Evolutionary conservation across 345 rosid genomes (phyloP).

Genomic region (Gossypium mustelinum): DNA sequence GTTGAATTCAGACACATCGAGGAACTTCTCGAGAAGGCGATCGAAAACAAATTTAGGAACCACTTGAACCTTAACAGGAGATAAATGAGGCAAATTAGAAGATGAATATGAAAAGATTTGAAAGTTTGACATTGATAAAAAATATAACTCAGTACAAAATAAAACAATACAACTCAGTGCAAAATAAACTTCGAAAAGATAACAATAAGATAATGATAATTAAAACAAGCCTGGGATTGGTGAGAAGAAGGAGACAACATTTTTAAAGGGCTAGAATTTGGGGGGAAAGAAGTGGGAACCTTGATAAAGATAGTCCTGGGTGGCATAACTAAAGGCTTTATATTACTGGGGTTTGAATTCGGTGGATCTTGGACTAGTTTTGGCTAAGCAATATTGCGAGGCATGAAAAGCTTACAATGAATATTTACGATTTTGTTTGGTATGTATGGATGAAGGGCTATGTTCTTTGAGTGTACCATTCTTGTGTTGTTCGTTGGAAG

Average conservation of each 20-base stretch:
- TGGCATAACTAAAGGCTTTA: conserved; percentile 15
- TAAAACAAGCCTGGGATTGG: background rate
- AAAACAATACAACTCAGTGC: background rate
- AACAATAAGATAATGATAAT: background rate
- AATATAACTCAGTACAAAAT: no score
- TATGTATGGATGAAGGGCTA: background rate
- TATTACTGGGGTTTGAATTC: background rate
- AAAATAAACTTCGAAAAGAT: background rate
- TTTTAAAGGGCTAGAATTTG: background rate
- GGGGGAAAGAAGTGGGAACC: conserved; percentile 16
- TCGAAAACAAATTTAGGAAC: conserved; percentile 60
- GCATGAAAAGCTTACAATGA: background rate
- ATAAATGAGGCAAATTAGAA: background rate
- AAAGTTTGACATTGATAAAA: conserved; percentile 24
- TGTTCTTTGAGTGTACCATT: conserved; percentile 18
- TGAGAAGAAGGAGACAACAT: conserved; percentile 4
- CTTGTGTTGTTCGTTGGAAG: background rate
- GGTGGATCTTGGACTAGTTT: background rate
- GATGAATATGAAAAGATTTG: conserved; percentile 34
- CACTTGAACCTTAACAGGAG: conserved; percentile 34
- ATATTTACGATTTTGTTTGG: background rate
- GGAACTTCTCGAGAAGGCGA: conserved; percentile 51
- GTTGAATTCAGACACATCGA: conserved; percentile 52
- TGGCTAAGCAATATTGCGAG: conserved; percentile 11
- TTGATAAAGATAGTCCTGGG: conserved; percentile 36